These are phyloP conservation scores for Penicillium riverlandense DNA, from an alignment of 495 filamentous ascomycete genomes.

Conservation along the genomic window DNA sequence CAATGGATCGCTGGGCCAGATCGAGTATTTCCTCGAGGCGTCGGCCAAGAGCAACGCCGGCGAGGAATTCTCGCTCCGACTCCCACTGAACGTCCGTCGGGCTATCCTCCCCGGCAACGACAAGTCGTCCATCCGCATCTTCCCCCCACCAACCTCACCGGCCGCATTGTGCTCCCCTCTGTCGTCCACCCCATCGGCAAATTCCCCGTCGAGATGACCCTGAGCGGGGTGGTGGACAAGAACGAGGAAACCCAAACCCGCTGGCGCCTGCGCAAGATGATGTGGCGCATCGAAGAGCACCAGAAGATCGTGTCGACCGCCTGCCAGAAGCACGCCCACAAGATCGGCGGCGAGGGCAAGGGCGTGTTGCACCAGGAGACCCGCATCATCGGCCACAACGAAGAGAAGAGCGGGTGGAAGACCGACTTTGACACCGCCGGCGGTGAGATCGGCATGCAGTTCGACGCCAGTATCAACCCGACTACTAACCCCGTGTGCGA, in stretches of 20 bases:
- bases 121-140: slow-evolving; percentile 75
- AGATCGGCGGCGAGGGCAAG: slow-evolving; percentile 64
- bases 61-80: slow-evolving; percentile 58
- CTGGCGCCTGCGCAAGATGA: slow-evolving; percentile 84
- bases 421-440: slow-evolving; percentile 70
- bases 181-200: slow-evolving; percentile 83
- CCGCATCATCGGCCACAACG: slow-evolving; percentile 64
- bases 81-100: slow-evolving; percentile 63
- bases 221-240: slow-evolving; percentile 70
- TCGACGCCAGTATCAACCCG: slow-evolving; percentile 62
- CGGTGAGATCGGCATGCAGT: slow-evolving; percentile 74
- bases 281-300: slow-evolving; percentile 88
- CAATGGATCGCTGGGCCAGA: slow-evolving; percentile 59
- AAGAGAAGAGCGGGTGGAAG: slow-evolving; percentile 90
- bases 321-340: slow-evolving; percentile 69
- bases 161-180: slow-evolving; percentile 68
- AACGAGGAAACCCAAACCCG: slow-evolving; percentile 57
- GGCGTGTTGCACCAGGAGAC: slow-evolving; percentile 72
- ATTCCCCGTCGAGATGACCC: slow-evolving; percentile 67
- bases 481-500: slow-evolving; percentile 65
- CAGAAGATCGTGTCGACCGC: slow-evolving; percentile 73
- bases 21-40: slow-evolving; percentile 77
- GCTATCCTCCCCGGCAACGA: slow-evolving; percentile 70
- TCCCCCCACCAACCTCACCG: slow-evolving; percentile 93
- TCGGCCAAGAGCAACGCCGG: slow-evolving; percentile 52